Conservation (phyloP, 169 alveolate species). For the Cryptosporidium ubiquitum region DNA sequence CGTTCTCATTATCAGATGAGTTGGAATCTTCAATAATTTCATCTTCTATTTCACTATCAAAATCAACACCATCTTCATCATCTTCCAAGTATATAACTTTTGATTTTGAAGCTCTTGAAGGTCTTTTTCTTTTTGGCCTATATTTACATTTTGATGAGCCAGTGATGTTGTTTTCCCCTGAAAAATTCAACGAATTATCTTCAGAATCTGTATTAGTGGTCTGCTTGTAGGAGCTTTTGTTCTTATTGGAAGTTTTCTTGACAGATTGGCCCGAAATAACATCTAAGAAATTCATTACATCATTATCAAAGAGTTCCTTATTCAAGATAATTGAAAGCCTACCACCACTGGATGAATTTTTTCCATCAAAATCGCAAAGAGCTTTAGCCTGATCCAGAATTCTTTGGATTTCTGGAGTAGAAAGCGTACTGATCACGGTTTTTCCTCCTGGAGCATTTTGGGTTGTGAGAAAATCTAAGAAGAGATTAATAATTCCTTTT, state of each 20-base stretch:
- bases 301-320: conserved; percentile 25
- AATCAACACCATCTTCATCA: neutral
- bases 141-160: neutral
- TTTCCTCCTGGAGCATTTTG: conserved; percentile 65
- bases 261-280: conserved; percentile 6
- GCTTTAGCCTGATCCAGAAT: conserved; percentile 26
- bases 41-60: neutral
- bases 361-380: conserved; percentile 10
- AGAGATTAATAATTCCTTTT: neutral
- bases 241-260: conserved; percentile 1
- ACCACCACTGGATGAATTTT: neutral
- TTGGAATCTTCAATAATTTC: conserved; percentile 7
- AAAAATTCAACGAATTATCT: neutral
- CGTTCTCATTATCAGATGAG: neutral
- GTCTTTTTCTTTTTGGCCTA: conserved; percentile 22
- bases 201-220: neutral
- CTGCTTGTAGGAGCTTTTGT: neutral
- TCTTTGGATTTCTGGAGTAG: conserved; percentile 11
- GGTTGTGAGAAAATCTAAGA: conserved; percentile 31
- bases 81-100: neutral
- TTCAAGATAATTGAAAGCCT: neutral
- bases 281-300: conserved; percentile 35
- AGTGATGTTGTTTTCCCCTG: neutral
- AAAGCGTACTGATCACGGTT: neutral
- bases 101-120: neutral